These are phyloP conservation scores for Holtermanniella nyarrowii DNA, from an alignment of 768 basidiomycete genomes.

Conservation along the genomic window DNA sequence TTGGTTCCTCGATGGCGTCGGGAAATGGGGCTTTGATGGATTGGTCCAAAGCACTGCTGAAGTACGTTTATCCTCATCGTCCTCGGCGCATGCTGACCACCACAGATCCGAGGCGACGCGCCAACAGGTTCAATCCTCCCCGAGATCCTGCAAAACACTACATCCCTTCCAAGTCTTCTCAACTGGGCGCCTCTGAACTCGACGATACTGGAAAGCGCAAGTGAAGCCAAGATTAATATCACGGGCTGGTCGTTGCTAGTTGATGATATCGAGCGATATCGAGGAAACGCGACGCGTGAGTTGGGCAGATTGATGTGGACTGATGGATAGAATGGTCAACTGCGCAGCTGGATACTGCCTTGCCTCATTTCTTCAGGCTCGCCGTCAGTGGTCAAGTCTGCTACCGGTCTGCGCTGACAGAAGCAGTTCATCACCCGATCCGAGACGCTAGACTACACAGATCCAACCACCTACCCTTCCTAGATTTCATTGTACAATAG, in stretches of 20 bases:
- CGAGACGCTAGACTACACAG: slow-evolving; percentile 19
- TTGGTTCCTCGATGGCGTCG: slow-evolving; percentile 29
- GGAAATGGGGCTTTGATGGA: slow-evolving; percentile 32
- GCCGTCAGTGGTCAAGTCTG: slow-evolving; percentile 17
- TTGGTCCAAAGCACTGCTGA: slow-evolving; percentile 19
- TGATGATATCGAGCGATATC: slow-evolving; percentile 19
- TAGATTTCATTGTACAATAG: too few species aligned
- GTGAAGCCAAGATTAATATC: not conserved
- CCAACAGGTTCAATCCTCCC: slow-evolving; percentile 10
- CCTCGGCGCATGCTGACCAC: not conserved
- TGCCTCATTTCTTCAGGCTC: slow-evolving; percentile 14
- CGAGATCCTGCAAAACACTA: slow-evolving; percentile 7
- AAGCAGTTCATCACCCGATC: not conserved
- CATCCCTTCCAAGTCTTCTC: not conserved
- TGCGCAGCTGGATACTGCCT: slow-evolving; percentile 1
- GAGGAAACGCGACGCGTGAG: slow-evolving; percentile 6
- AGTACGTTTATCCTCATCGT: slow-evolving; percentile 7
- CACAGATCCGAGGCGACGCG: slow-evolving; percentile 14
- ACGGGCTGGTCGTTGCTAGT: slow-evolving; percentile 19
- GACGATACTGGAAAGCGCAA: not conserved
- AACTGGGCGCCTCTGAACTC: slow-evolving; percentile 6
- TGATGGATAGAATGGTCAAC: not conserved
- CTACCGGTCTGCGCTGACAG: not conserved
- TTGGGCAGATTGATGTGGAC: slow-evolving; percentile 1
- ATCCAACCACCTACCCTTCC: slow-evolving; percentile 10